These are phyloP conservation scores for Magnusiomyces magnusii DNA, from an alignment of 1,139 yeast species.

Conservation along the genomic window DNA sequence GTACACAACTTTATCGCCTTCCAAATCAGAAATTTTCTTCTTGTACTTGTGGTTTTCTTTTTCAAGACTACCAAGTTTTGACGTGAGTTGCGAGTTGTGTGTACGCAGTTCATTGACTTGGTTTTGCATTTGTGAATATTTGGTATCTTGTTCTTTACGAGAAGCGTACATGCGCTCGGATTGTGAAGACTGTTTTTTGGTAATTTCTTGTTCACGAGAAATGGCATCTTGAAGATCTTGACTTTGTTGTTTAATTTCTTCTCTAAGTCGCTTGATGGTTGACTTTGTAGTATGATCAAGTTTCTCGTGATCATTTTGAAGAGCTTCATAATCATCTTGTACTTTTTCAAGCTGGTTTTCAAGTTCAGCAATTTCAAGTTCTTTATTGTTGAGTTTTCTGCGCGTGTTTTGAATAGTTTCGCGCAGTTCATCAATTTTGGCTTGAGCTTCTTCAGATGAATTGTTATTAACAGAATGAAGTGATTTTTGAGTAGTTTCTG, in stretches of 20 bases:
- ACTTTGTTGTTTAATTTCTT: not conserved
- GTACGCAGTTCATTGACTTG: not conserved
- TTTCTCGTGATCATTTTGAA: not conserved
- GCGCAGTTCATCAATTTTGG: not conserved
- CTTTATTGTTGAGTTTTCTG: not conserved
- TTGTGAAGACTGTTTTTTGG: not conserved
- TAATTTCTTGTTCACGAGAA: not conserved
- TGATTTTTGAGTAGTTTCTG: not conserved
- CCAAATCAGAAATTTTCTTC: not conserved
- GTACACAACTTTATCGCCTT: not conserved
- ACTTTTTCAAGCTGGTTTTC: not conserved
- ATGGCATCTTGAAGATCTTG: not conserved
- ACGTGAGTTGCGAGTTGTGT: not conserved
- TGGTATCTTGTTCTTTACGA: not conserved
- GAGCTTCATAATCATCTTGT: not conserved
- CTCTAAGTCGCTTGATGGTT: not conserved
- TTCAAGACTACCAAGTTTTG: not conserved
- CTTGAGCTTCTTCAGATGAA: not conserved
- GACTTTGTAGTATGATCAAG: not conserved
- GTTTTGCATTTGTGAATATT: not conserved
- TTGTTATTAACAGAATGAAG: not conserved
- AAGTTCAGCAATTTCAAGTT: not conserved
- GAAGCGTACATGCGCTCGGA: not conserved
- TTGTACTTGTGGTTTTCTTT: not conserved
- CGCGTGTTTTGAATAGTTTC: not conserved